phyloP scores from a whole-genome alignment of 345 rosid genomes.

The Brassica incana region DNA sequence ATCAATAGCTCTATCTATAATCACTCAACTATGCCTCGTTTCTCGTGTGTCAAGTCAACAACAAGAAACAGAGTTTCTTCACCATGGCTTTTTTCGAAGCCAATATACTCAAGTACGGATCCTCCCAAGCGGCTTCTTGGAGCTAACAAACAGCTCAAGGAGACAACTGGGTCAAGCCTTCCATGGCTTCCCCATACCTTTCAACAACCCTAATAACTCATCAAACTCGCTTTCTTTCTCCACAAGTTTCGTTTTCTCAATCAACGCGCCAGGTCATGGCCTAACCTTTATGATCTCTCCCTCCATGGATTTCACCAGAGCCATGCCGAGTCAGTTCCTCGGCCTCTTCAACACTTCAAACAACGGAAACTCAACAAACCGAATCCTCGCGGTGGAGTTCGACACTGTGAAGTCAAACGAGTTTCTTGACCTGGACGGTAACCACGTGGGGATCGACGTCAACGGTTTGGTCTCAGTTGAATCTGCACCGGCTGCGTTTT shows the following conservation, averaged over 20 bases:
- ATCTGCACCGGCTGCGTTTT: no score
- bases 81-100: conserved; percentile 46
- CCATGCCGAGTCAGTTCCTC: conserved; percentile 36
- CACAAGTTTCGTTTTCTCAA: conserved; percentile 47
- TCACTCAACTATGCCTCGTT: conserved; percentile 26
- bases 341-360: conserved; percentile 54
- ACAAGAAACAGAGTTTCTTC: conserved; percentile 38
- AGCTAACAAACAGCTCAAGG: conserved; percentile 54
- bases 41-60: conserved; percentile 36
- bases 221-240: conserved; percentile 44
- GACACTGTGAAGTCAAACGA: no score
- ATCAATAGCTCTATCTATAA: conserved; percentile 14
- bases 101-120: conserved; percentile 36
- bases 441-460: no score
- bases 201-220: conserved; percentile 35
- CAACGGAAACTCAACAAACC: conserved; percentile 44
- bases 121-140: conserved; percentile 52
- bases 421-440: no score
- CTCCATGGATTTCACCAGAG: conserved; percentile 28
- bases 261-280: conserved; percentile 48
- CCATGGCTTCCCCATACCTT: conserved; percentile 40
- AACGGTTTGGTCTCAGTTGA: no score
- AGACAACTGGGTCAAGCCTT: conserved; percentile 49
- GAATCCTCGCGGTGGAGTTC: conserved; percentile 40
- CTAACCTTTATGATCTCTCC: conserved; percentile 47